A percentile compares a stretch with the other conserved stretches of the same genome.
Conservation (phyloP, 345 rosid genomes). For the Cochlearia excelsa region DNA sequence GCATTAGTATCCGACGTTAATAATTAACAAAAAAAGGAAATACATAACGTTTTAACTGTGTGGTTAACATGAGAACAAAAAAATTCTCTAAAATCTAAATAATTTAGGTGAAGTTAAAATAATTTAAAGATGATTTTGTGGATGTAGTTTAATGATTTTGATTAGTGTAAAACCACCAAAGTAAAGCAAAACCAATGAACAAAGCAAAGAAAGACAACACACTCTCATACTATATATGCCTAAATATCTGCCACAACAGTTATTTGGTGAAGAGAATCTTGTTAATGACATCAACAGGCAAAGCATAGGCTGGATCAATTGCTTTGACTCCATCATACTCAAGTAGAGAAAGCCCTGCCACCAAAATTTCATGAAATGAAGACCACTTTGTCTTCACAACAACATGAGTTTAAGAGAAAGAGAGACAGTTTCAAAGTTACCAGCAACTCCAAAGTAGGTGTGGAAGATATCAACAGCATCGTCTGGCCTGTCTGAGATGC, state of each 20-base stretch:
- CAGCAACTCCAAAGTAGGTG: conserved; percentile 88
- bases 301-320: conserved; percentile 86
- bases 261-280: conserved; percentile 48
- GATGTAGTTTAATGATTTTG: too few species aligned
- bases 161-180: neutral
- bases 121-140: too few species aligned
- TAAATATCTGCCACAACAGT: conserved; percentile 8
- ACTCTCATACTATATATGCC: too few species aligned
- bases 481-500: conserved; percentile 84
- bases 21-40: too few species aligned
- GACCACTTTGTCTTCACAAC: conserved; percentile 13
- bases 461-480: conserved; percentile 90
- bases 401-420: neutral
- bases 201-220: neutral
- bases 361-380: neutral
- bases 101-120: too few species aligned
- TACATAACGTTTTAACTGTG: too few species aligned
- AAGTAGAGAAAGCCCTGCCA: conserved; percentile 85
- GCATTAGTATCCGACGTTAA: too few species aligned
- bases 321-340: conserved; percentile 83
- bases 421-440: conserved; percentile 33
- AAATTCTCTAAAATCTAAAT: too few species aligned
- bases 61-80: too few species aligned
- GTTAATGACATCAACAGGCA: conserved; percentile 76
- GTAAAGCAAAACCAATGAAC: conserved; percentile 5